Conservation (phyloP, 805 yeast species). For the Dipodascus albidus region DNA sequence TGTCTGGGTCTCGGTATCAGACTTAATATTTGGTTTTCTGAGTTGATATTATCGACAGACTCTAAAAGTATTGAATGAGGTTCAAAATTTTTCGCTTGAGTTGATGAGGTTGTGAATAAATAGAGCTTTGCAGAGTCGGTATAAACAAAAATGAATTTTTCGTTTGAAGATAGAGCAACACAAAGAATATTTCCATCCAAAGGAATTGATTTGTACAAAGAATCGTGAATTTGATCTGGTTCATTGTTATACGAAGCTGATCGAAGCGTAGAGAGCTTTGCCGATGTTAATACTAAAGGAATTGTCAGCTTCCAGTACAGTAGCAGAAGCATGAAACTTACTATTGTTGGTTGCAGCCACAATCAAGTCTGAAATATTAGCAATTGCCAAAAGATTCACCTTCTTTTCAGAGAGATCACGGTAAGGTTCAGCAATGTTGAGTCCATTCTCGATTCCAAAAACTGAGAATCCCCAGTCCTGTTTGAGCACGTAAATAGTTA, state of each 20-base stretch:
- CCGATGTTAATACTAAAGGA: slow-evolving; percentile 6
- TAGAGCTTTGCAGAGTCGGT: slow-evolving; percentile 17
- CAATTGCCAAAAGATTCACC: slow-evolving; percentile 17
- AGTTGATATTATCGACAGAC: background rate
- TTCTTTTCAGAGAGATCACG: slow-evolving; percentile 10
- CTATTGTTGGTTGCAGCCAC: slow-evolving; percentile 17
- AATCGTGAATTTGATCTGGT: slow-evolving; percentile 1
- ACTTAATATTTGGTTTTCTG: background rate
- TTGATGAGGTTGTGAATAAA: slow-evolving; percentile 9
- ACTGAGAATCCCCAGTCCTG: slow-evolving; percentile 17
- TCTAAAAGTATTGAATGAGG: slow-evolving; percentile 1
- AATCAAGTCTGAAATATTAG: slow-evolving; percentile 15
- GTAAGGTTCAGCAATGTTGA: slow-evolving; percentile 7
- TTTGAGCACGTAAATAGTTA: background rate
- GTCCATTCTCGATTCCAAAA: slow-evolving; percentile 8
- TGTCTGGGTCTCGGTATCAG: background rate
- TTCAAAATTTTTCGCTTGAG: slow-evolving; percentile 8
- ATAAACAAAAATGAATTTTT: slow-evolving; percentile 12
- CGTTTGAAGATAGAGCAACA: slow-evolving; percentile 5
- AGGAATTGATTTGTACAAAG: background rate
- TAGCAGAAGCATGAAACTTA: too few species aligned
- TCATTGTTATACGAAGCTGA: slow-evolving; percentile 6
- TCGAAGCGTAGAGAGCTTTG: slow-evolving; percentile 14
- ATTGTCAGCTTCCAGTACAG: too few species aligned
- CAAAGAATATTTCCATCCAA: background rate